phyloP scores from a whole-genome alignment of 139 green algal species.

The Chlorella sp. region DNA sequence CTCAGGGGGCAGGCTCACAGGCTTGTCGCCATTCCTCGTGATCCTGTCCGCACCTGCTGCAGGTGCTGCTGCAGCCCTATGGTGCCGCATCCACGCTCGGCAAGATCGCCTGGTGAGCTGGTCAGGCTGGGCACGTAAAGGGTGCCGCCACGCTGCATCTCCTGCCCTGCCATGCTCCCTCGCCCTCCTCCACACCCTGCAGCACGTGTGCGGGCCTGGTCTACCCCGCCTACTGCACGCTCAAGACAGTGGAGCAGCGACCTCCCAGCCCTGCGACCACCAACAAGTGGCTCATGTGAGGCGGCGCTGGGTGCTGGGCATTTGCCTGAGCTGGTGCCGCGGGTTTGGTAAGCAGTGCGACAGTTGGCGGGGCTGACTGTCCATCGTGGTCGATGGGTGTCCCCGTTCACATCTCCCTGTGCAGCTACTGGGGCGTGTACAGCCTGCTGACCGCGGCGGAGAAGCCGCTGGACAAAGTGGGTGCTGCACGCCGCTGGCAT shows the following conservation, averaged over 20 bases:
- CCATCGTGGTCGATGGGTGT: too few species aligned
- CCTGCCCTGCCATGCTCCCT: not conserved
- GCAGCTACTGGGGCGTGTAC: constrained; percentile 38
- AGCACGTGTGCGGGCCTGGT: constrained; percentile 34
- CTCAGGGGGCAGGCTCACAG: not conserved
- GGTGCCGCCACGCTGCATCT: not conserved
- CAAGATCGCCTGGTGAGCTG: not conserved
- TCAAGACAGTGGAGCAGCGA: constrained; percentile 42
- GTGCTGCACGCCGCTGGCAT: not conserved
- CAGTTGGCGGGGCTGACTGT: too few species aligned
- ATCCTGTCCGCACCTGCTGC: constrained; percentile 5
- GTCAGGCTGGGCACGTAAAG: too few species aligned
- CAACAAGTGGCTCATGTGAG: constrained; percentile 32
- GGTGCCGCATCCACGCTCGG: not conserved
- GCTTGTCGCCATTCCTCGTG: not conserved
- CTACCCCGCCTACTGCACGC: constrained; percentile 48
- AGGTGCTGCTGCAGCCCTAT: constrained; percentile 50
- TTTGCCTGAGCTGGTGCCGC: too few species aligned
- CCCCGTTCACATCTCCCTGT: too few species aligned
- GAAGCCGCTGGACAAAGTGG: constrained; percentile 20
- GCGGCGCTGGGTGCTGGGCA: too few species aligned
- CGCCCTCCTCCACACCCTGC: not conserved
- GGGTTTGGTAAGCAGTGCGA: too few species aligned
- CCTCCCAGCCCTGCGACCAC: not conserved
- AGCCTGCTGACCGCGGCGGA: constrained; percentile 29